Evolutionary conservation across 129 eudicot genomes (phyloP).

Genomic region (Pseudognaphalium luteoalbum): DNA sequence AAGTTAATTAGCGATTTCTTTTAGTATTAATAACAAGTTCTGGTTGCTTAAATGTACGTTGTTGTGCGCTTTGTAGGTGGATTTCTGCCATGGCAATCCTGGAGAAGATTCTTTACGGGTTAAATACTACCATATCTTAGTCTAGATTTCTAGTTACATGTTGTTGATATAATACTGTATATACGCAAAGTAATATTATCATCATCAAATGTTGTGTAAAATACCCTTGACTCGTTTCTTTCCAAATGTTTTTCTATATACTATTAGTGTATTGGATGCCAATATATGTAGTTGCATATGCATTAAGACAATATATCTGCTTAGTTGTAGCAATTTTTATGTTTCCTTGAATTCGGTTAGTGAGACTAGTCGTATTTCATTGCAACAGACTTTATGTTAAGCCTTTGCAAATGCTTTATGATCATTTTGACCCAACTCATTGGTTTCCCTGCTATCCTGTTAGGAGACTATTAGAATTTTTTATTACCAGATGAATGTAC

Average conservation of each 20-base stretch:
- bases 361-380: too few relatives aligned
- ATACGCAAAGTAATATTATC: neutral
- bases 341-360: neutral
- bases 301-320: neutral
- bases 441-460: too few relatives aligned
- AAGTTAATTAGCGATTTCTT: neutral
- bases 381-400: too few relatives aligned
- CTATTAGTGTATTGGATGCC: too few relatives aligned
- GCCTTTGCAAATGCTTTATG: too few relatives aligned
- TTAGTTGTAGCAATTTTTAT: neutral
- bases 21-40: neutral
- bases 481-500: too few relatives aligned
- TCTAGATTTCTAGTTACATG: constrained; percentile 4
- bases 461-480: too few relatives aligned
- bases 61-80: constrained; percentile 61
- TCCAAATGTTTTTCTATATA: neutral
- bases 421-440: too few relatives aligned
- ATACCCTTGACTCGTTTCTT: neutral
- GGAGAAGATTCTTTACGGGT: constrained; percentile 93
- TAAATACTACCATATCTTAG: constrained; percentile 24
- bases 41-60: neutral
- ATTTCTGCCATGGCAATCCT: constrained; percentile 94
- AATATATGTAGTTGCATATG: neutral
- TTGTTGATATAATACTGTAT: constrained; percentile 17
- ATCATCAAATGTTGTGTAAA: neutral